Evolutionary conservation across 2,329 filamentous ascomycete genomes (phyloP), one percentile per base, ranked within the genome.

Genomic region (Mariannaea sp.): DNA sequence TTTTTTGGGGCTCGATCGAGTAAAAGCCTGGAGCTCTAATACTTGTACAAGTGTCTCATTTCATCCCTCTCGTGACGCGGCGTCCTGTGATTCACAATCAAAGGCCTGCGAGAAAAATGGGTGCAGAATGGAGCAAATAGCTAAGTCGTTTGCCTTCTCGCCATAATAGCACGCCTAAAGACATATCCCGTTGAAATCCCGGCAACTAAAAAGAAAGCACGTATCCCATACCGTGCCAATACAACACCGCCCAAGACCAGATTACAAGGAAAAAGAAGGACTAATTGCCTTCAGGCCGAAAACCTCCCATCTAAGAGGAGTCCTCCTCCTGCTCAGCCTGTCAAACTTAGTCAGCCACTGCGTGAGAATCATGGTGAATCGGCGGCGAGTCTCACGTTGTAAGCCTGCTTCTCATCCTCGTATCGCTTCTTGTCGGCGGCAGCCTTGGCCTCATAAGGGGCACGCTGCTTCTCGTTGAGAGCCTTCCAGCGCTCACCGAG

Each of bases 401-500:
- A 99, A 62, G 85, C 89, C 65, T 88, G 87, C 85, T 99, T 99
- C 85, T 97, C 92, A 66, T 96, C 90, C 76, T 97, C 93, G 74
- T 97, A 99, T 59, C 94, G 88, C 88, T 97, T 96, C 90, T 97
- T 99, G 80, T 99, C 94, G 61, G 88, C 82, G 46, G 89, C 90
- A 71, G 94, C 94, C 88, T 97, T 97, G 73, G 90, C 89, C 79
- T 97, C 93, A 71, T 97, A 99, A 9, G 94, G 94, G 60, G 82
- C 79, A 69, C 93, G 92, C 77, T 97, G 90, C 83, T 94, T 91
- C 66, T 96, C 91, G 76, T 84, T 90, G 62, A 99, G 83, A 56
- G 87, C 89, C 91, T 99, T 99, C 94, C 94, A 99, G 80, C 89
- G 89, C 85, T 97, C 92, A 77, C 94, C 94, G 57, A 99, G 91